Evolutionary conservation across 2,329 filamentous ascomycete species (phyloP), one percentile per base, ranked within the genome.

Genomic region (Metarhizium sp.): DNA sequence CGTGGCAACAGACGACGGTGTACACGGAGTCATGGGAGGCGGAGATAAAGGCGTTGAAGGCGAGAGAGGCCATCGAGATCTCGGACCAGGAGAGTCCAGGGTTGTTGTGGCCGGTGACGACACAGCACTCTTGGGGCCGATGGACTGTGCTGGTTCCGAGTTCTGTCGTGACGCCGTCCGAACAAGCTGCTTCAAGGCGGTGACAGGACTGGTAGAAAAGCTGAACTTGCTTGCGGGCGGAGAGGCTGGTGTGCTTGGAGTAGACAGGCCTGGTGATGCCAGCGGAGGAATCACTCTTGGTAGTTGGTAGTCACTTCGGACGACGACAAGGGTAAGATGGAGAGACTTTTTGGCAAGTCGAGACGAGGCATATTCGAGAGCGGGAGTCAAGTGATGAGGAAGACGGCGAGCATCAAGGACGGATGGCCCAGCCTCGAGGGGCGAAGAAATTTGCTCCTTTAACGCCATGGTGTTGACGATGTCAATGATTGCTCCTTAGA

Each of bases 371-470:
- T 84, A 82, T 56, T 84, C 81, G 34, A 86, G 75, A 30, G 81
- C 81, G 4, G 75, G 73, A 11, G 69, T 74, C 54, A 85, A 66
- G 47, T 75, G 72, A n/a, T 75, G 67, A 2, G 82, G 81, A n/a
- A 86, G 73, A 57, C 78, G 76, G 59, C 82, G 75, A 38, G 73
- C 71, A 61, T 84, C 79, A 57, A 84, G 76, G 54, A 85, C 72
- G 20, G 82, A 85, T 46, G 73, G 71, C 18, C 82, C 82, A 32
- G 82, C 82, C 72, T 85, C 83, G 55, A 86, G 75, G 14, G 83
- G 82, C 51, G 80, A 78, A 1, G 82, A 85, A 62, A 86, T 86
- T 55, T 71, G 73, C 55, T 75, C 71, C 69, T 82, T 85, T 63
- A 79, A 72, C 43, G 73, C 64, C 73, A 78, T 77, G 60, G 40